Percentiles rank a stretch among this genome's conserved stretches.
phyloP scores from a whole-genome alignment of 164 flowering plant species.

The Vitis amurensis region DNA sequence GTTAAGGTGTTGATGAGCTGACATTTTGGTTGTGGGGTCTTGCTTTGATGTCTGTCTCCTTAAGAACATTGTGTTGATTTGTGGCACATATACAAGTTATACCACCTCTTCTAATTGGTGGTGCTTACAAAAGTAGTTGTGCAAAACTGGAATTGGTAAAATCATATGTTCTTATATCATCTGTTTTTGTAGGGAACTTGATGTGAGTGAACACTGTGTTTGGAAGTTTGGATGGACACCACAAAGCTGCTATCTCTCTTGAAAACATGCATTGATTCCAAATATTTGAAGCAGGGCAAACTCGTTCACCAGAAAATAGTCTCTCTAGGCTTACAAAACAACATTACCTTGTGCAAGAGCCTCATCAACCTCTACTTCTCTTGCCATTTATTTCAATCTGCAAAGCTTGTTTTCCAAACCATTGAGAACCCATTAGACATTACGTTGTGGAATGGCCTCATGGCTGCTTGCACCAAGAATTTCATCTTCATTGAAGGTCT shows the following conservation, averaged over 20 bases:
- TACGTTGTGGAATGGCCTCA: slow-evolving; percentile 61
- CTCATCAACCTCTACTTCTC: slow-evolving; percentile 61
- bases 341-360: slow-evolving; percentile 43
- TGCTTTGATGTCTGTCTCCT: too few species aligned
- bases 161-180: too few species aligned
- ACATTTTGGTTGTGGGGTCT: too few species aligned
- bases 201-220: neutral
- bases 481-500: slow-evolving; percentile 50
- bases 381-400: slow-evolving; percentile 38
- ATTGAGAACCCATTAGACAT: slow-evolving; percentile 47
- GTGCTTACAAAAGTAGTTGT: too few species aligned
- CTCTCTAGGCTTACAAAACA: slow-evolving; percentile 38
- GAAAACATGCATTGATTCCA: slow-evolving; percentile 22
- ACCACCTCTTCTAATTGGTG: too few species aligned
- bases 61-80: too few species aligned
- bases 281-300: slow-evolving; percentile 29
- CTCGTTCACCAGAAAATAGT: slow-evolving; percentile 45
- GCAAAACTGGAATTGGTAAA: too few species aligned
- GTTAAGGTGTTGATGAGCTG: too few species aligned
- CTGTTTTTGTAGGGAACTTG: too few species aligned
- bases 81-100: too few species aligned
- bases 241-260: slow-evolving; percentile 25
- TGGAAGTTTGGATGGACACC: slow-evolving; percentile 26
- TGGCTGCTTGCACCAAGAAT: slow-evolving; percentile 54
- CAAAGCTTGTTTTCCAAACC: slow-evolving; percentile 43